Base-by-base conservation (phyloP, 2,329 filamentous ascomycete species). In the Zymoseptoria brevis region DNA sequence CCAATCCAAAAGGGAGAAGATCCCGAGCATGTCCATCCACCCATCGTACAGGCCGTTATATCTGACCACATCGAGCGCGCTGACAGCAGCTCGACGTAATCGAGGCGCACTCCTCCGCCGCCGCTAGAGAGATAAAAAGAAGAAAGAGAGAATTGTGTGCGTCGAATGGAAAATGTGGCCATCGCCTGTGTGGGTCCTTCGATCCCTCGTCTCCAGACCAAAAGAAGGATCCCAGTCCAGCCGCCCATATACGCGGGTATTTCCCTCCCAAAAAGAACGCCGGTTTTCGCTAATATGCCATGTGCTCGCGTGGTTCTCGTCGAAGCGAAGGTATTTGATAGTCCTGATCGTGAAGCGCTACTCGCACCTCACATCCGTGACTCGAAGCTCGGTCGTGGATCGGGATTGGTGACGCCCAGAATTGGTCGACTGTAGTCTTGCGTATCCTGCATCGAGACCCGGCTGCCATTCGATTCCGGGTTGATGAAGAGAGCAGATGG, bases 391-490 rank as follows among this genome's bases (percentile, higher is more conserved):
- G 60, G 56, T 54, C 69, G 65, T n/a, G 61, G 61, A 58, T 74
- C 72, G 9, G 72, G 72, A 53, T 74, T 74, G 35, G 64, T 66
- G 21, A 79, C 75, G 22, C 77, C 77, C 6, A 71, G 63, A 7
- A 45, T 45, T 53, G 76, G 74, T 53, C 78, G 73, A 52, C 75
- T 76, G 60, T 79, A 80, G 60, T 80, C 78, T 57, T 79, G 75
- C 56, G 79, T 71, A 57, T 77, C 79, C 51, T 72, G 74, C 50
- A 80, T 70, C 55, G 77, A 79, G 22, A 75, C 72, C 21, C 75
- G 74, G 59, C 77, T 79, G 19, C 71, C 70, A 59, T 79, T 80
- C n/a, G 75, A 74, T 41, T 74, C 70, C 50, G 64, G 65, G 51
- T 78, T 73, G 41, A 72, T 73, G 66, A 79, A 76, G 26, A 80